Conservation (phyloP, 2,329 filamentous ascomycete species). For the Thyridium curvatum region DNA sequence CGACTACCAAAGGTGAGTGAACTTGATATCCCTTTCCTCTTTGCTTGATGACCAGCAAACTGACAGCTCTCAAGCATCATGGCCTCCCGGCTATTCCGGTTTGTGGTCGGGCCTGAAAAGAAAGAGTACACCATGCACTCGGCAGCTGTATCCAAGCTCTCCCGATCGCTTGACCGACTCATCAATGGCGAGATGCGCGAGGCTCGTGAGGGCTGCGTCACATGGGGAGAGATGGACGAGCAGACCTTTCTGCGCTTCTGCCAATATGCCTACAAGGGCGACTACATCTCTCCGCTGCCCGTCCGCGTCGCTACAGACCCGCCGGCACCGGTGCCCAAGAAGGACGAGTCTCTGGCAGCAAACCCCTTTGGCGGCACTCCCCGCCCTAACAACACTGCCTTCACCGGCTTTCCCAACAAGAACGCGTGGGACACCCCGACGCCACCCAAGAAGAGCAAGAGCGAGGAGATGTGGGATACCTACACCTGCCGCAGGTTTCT, state of each 20-base stretch:
- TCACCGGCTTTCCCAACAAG: too few species aligned
- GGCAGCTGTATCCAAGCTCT: constrained; percentile 33
- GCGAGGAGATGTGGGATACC: constrained; percentile 1
- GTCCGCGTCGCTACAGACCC: too few species aligned
- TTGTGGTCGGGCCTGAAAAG: constrained; percentile 36
- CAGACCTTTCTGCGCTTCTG: constrained; percentile 40
- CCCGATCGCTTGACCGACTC: constrained; percentile 31
- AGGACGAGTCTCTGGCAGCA: too few species aligned
- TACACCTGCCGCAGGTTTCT: not conserved
- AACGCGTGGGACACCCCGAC: too few species aligned
- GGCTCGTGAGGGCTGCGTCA: constrained; percentile 30
- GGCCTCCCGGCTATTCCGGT: constrained; percentile 30
- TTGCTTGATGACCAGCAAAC: too few species aligned
- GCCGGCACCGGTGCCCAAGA: too few species aligned
- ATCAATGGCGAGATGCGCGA: constrained; percentile 38
- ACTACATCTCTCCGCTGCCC: constrained; percentile 22
- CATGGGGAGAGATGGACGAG: constrained; percentile 38
- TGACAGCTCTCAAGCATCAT: constrained; percentile 25
- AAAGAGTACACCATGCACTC: constrained; percentile 38
- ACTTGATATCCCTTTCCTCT: too few species aligned
- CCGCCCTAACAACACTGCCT: too few species aligned
- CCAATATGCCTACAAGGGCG: constrained; percentile 41
- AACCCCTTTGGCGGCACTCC: too few species aligned
- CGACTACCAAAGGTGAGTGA: too few species aligned
- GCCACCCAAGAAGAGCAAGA: constrained; percentile 9